A percentile compares a stretch with the other conserved stretches of the same genome.
Evolutionary conservation across 1,284 basidiomycete species (phyloP).

Genomic region (Ganoderma resinaceum): DNA sequence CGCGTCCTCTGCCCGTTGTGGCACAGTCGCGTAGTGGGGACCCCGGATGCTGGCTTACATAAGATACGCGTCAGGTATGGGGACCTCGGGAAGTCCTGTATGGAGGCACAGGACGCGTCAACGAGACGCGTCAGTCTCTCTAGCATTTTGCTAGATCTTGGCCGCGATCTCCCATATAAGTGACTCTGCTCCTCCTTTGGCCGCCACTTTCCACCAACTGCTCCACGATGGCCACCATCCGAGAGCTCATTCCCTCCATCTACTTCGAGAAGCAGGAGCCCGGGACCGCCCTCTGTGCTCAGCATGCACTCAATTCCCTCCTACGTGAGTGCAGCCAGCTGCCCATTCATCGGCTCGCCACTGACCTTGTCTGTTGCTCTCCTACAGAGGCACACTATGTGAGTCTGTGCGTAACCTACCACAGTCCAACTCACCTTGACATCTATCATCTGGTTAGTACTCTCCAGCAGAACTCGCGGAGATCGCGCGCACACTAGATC

Average conservation of each 20-base stretch:
- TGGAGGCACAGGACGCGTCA: slow-evolving; percentile 31
- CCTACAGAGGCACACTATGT: slow-evolving; percentile 74
- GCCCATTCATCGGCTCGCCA: slow-evolving; percentile 54
- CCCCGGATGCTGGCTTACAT: slow-evolving; percentile 37
- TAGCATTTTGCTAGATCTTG: neutral
- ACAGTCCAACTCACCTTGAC: slow-evolving; percentile 31
- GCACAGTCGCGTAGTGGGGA: slow-evolving; percentile 19
- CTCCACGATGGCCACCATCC: slow-evolving; percentile 60
- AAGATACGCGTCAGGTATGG: slow-evolving; percentile 42
- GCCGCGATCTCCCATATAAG: neutral
- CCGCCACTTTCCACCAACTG: neutral
- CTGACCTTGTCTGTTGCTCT: slow-evolving; percentile 39
- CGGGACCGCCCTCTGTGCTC: slow-evolving; percentile 87
- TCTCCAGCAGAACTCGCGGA: slow-evolving; percentile 86
- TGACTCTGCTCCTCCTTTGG: neutral
- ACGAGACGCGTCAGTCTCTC: slow-evolving; percentile 36
- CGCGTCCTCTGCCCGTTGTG: slow-evolving; percentile 12
- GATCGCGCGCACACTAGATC: slow-evolving; percentile 33
- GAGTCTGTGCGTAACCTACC: slow-evolving; percentile 35
- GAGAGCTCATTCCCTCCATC: slow-evolving; percentile 60
- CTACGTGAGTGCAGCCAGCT: slow-evolving; percentile 60
- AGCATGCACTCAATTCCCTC: slow-evolving; percentile 84
- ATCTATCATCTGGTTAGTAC: slow-evolving; percentile 57
- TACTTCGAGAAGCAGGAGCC: slow-evolving; percentile 83
- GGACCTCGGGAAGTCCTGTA: slow-evolving; percentile 30